phyloP scores from a whole-genome alignment of 768 basidiomycete species.

The Cubamyces lactineus region DNA sequence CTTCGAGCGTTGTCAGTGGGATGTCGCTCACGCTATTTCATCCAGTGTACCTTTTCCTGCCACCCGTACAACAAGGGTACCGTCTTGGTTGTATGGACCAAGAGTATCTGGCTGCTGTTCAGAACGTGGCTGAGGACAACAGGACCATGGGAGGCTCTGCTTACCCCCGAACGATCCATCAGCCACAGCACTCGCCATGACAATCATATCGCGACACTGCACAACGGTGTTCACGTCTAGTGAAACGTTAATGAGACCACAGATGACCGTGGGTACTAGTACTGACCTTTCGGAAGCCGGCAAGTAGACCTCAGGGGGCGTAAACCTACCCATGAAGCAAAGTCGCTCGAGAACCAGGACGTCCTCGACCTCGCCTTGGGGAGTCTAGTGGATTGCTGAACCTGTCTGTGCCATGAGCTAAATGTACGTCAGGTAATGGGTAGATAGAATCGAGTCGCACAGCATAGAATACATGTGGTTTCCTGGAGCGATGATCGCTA shows the following conservation, averaged over 20 bases:
- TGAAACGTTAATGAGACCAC: neutral
- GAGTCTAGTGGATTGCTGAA: no score
- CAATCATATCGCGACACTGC: constrained; percentile 46
- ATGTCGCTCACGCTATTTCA: neutral
- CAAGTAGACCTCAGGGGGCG: neutral
- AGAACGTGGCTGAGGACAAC: no score
- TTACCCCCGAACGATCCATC: constrained; percentile 40
- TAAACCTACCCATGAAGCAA: neutral
- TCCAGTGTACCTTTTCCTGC: neutral
- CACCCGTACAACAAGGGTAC: constrained; percentile 12
- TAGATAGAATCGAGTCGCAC: neutral
- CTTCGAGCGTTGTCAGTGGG: neutral
- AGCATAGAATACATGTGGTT: neutral
- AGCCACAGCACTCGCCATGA: constrained; percentile 48
- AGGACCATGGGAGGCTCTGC: neutral
- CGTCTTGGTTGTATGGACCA: constrained; percentile 19
- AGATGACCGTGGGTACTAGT: neutral
- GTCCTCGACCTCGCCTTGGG: neutral
- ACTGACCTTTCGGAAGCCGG: constrained; percentile 5
- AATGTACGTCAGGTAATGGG: neutral
- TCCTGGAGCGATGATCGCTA: neutral
- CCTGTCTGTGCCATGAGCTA: neutral
- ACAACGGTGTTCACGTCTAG: constrained; percentile 56
- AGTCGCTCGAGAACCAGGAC: neutral
- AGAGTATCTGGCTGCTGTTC: neutral